These are phyloP conservation scores for Pythium chondricola DNA, from an alignment of 352 stramenopile species.

Conservation along the genomic window DNA sequence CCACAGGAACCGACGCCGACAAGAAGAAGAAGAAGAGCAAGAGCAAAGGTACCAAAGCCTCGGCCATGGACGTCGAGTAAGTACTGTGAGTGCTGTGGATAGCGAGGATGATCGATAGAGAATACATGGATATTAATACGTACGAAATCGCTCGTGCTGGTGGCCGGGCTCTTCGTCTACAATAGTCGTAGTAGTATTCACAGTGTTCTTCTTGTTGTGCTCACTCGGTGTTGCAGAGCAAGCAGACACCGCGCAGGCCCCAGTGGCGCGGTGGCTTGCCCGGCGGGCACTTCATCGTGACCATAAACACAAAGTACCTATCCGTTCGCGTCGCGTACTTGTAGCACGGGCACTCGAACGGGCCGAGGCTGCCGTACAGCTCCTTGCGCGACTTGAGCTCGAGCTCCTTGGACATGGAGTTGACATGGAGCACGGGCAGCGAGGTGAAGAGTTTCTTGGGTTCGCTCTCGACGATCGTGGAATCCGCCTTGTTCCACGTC, in stretches of 20 bases:
- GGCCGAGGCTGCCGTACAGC: constrained; percentile 86
- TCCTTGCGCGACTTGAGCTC: constrained; percentile 91
- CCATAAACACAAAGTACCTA: constrained; percentile 96
- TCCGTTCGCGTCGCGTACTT: constrained; percentile 95
- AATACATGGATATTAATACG: not conserved
- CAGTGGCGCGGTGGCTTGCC: constrained; percentile 92
- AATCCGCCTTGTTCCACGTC: constrained; percentile 93
- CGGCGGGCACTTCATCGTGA: constrained; percentile 86
- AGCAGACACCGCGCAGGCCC: constrained; percentile 88
- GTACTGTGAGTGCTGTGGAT: not conserved
- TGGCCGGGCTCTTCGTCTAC: too few species aligned
- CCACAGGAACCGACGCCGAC: constrained; percentile 20
- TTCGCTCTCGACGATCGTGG: constrained; percentile 92
- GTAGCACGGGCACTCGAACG: constrained; percentile 96
- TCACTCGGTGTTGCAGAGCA: constrained; percentile 94
- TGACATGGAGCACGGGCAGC: constrained; percentile 95
- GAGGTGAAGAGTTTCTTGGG: constrained; percentile 96
- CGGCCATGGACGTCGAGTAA: constrained; percentile 26
- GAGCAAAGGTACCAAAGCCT: not conserved
- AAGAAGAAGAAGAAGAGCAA: not conserved
- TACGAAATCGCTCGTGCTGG: not conserved
- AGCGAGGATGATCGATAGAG: not conserved
- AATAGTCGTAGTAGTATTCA: not conserved
- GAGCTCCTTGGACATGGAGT: constrained; percentile 92
- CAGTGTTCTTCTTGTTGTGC: not conserved